phyloP scores from a whole-genome alignment of 257 asterid genomes.

The Solanum rostratum region DNA sequence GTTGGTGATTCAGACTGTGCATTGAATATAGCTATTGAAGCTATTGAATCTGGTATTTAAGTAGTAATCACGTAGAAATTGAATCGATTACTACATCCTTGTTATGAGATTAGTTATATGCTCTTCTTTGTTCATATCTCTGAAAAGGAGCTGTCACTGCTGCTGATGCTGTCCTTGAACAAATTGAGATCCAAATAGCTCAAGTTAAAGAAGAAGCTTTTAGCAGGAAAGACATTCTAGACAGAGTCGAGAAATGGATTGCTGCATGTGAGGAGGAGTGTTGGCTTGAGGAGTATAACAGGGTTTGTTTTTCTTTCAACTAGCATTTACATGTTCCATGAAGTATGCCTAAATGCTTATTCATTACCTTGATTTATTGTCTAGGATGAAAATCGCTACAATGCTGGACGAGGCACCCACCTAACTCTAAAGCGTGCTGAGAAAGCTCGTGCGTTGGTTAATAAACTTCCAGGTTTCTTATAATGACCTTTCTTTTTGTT shows the following conservation, averaged over 20 bases:
- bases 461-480: conserved; percentile 76
- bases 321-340: conserved; percentile 1
- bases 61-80: not conserved
- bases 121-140: conserved; percentile 12
- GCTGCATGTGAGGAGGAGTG: conserved; percentile 92
- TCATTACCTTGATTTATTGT: not conserved
- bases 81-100: not conserved
- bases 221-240: conserved; percentile 86
- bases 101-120: not conserved
- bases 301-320: conserved; percentile 34
- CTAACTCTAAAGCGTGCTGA: conserved; percentile 91
- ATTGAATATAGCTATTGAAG: conserved; percentile 49
- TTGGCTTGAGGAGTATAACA: conserved; percentile 98
- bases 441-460: conserved; percentile 86
- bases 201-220: conserved; percentile 85
- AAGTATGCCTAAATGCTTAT: not conserved
- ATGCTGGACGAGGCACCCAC: conserved; percentile 97
- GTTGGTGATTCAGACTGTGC: conserved; percentile 52
- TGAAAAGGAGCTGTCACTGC: conserved; percentile 70
- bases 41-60: conserved; percentile 72
- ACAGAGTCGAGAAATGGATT: conserved; percentile 96
- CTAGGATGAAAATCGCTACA: conserved; percentile 93
- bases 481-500: not conserved
- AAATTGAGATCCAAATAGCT: conserved; percentile 80
- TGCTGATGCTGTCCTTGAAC: conserved; percentile 60